phyloP scores from a whole-genome alignment of 129 eudicot species.

The Smallanthus sonchifolius region DNA sequence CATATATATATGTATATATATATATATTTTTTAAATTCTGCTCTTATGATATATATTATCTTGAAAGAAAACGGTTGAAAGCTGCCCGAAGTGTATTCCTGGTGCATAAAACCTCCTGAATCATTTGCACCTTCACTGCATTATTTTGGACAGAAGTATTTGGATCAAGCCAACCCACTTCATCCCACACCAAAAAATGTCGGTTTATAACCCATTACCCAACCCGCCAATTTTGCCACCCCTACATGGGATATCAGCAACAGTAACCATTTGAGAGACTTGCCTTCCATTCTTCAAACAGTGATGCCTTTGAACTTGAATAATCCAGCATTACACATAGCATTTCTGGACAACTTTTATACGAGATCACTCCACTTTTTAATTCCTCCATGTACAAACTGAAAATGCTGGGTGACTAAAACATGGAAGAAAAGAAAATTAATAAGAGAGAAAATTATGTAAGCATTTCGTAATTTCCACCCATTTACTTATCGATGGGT shows the following conservation, averaged over 20 bases:
- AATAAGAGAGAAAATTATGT: neutral
- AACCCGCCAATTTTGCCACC: neutral
- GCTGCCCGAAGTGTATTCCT: neutral
- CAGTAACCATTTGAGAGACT: neutral
- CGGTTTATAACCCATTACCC: neutral
- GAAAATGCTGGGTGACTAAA: conserved; percentile 59
- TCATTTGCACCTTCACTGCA: neutral
- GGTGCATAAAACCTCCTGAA: neutral
- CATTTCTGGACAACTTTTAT: conserved; percentile 67
- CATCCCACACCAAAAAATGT: neutral
- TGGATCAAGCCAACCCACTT: neutral
- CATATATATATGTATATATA: too few species aligned
- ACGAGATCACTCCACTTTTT: conserved; percentile 56
- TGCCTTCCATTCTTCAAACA: conserved; percentile 74
- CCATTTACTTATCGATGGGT: neutral
- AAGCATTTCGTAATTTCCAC: neutral
- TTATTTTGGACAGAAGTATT: neutral
- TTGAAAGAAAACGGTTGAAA: neutral
- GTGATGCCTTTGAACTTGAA: conserved; percentile 41
- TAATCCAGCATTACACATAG: conserved; percentile 59
- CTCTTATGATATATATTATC: too few species aligned
- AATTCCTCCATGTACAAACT: conserved; percentile 71
- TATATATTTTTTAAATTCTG: too few species aligned
- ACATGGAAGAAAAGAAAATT: conserved; percentile 17
- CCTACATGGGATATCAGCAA: neutral